Evolutionary conservation across 2,329 filamentous ascomycete genomes (phyloP).

Genomic region (Purpureocillium lavendulum): DNA sequence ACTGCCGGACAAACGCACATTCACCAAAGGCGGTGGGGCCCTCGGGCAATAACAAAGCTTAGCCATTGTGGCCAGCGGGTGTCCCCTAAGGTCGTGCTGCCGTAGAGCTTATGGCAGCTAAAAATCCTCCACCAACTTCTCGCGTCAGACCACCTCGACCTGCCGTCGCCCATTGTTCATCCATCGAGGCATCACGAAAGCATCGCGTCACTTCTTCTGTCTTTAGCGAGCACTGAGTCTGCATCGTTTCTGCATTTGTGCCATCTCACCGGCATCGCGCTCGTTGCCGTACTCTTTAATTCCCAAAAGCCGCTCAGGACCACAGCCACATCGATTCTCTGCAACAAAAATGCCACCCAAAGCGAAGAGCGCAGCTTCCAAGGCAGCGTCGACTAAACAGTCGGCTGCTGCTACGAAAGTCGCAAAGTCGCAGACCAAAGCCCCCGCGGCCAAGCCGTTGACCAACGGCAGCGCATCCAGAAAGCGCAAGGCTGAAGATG

Average conservation of each 20-base stretch:
- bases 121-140: no score
- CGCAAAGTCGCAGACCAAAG: slow-evolving; percentile 16
- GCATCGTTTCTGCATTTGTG: no score
- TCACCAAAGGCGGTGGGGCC: slow-evolving; percentile 2
- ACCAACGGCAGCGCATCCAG: slow-evolving; percentile 13
- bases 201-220: neutral
- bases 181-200: no score
- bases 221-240: neutral
- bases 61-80: no score
- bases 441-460: slow-evolving; percentile 13
- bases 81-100: no score
- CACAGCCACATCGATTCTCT: neutral
- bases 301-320: no score
- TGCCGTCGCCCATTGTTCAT: no score
- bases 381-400: slow-evolving; percentile 17
- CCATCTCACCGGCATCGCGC: no score
- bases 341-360: slow-evolving; percentile 18
- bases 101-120: no score
- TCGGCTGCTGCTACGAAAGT: slow-evolving; percentile 24
- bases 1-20: slow-evolving; percentile 5
- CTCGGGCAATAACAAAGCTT: no score
- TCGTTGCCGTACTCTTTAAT: no score
- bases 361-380: slow-evolving; percentile 17
- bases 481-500: slow-evolving; percentile 14
- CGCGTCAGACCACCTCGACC: no score